Evolutionary conservation across 169 alveolate genomes (phyloP).

Genomic region (Babesia gibsoni): DNA sequence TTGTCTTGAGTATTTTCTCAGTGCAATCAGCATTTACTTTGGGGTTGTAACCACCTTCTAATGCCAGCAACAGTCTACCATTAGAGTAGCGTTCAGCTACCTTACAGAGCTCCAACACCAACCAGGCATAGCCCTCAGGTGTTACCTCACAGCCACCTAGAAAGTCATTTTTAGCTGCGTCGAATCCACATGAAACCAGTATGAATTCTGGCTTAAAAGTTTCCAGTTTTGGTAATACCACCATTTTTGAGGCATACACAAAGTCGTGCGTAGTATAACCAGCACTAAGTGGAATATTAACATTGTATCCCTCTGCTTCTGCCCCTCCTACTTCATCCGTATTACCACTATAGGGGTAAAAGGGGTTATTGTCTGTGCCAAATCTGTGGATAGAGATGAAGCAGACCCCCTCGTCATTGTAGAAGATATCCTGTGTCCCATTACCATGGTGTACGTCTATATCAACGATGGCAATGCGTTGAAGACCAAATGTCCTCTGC

Average conservation of each 20-base stretch:
- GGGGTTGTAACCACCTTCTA: conserved; percentile 91
- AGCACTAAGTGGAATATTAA: conserved; percentile 69
- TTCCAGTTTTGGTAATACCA: conserved; percentile 84
- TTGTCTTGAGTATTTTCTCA: conserved; percentile 51
- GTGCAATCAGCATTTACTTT: conserved; percentile 56
- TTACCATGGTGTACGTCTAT: conserved; percentile 96
- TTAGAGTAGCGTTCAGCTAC: conserved; percentile 85
- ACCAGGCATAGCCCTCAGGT: conserved; percentile 87
- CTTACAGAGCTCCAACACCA: conserved; percentile 81
- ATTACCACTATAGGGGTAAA: conserved; percentile 88
- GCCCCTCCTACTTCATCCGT: conserved; percentile 62
- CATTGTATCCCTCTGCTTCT: conserved; percentile 47
- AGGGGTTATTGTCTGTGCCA: conserved; percentile 68
- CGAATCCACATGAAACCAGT: conserved; percentile 92
- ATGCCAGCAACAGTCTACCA: conserved; percentile 86
- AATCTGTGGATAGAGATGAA: conserved; percentile 70
- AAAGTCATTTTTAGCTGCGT: conserved; percentile 84
- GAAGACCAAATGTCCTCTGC: conserved; percentile 75
- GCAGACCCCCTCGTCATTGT: conserved; percentile 59
- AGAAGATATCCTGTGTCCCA: conserved; percentile 91
- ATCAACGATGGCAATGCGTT: conserved; percentile 89
- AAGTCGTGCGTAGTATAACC: conserved; percentile 67
- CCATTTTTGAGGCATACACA: conserved; percentile 56
- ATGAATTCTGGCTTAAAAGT: conserved; percentile 91
- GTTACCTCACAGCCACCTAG: conserved; percentile 78